Evolutionary conservation across 805 yeast species (phyloP), one percentile per base, ranked within the genome.

Genomic region (Saccharomycopsis fermentans): DNA sequence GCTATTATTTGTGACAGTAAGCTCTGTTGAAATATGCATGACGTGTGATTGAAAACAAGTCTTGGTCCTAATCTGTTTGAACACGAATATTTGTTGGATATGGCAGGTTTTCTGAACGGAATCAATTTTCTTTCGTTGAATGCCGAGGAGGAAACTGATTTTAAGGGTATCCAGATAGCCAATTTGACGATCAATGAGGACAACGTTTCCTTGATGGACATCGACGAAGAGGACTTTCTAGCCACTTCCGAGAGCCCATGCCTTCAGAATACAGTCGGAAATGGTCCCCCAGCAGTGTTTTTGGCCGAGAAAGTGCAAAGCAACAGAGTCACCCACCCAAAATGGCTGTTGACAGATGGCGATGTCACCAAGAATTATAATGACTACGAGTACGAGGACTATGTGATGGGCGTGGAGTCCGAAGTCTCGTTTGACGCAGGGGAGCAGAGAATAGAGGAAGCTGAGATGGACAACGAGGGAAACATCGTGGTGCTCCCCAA

Each of bases 161-260:
- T 43, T 24, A 43, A 16, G 24, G 50, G 50, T 21, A 12, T 43
- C 26, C 50, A 43, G 50, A 43, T 43, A 27, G 54, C 26, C 17
- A 51, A 32, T 27, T 35, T 51, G 11, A 53, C 36, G 8, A 39
- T 26, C 21, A 26, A 36, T 36, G 47, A 36, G 43, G 47, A 53
- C 16, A 29, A 53, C 26, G 17, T 27, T 14, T 37, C 39, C 2
- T 37, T 36, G 32, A 53, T 53, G 55, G 55, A 53, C 14, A 34
- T 53, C 14, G 55, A 53, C 19, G 55, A 53, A 39, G 39, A 34
- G 39, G 35, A 51, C 16, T 53, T 39, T 53, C 27, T 34, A 3
- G 47, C 39, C 5, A 26, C 39, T 16, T 36, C 43, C 1, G 40
- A 34, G 47, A 27, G 36, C 27, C 19, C 32, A 17, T 12, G 32